Evolutionary conservation across 2,329 filamentous ascomycete genomes (phyloP), one percentile per base, ranked within the genome.

Genomic region (Calonectria pteridis): DNA sequence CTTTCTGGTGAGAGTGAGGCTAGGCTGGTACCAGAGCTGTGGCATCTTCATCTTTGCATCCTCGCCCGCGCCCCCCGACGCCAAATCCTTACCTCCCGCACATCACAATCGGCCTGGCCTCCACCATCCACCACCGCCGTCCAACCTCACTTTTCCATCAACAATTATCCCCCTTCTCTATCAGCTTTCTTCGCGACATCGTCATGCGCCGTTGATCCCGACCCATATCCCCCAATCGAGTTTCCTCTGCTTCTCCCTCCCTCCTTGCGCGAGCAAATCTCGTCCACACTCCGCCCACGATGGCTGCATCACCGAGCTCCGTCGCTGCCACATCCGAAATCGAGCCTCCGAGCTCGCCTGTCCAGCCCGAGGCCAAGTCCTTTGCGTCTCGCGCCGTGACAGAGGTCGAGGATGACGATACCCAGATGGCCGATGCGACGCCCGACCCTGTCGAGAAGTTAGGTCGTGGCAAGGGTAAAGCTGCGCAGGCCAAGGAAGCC

Each of bases 351-450:
- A 89, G 87, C 78, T 89, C 88, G 11, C 88, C 88, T 28, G 82
- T 77, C 29, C 83, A 82, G 37, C 77, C 77, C 67, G 86, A 87
- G 75, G 79, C 79, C 77, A 88, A 88, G 78, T 89, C 87, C 4
- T 88, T 88, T 73, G 82, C 84, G 75, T 87, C 87, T 29, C 86
- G 85, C 79, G 84, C 82, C 72, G 82, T 79, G 73, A 86, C 85
- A 67, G 88, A 89, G 71, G 86, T 85, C 69, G 88, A 89, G 63
- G 88, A 89, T 74, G 88, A 89, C 43, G 87, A 88, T 76, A 84
- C 84, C 14, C 83, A 81, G 29, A 86, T 86, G 83, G 82, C 81
- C 73, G 83, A 85, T 73, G 84, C 82, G 71, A 88, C 85, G 23
- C 86, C 87, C 35, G 87, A 89, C 49, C 84, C 85, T 37, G 81